phyloP scores from a whole-genome alignment of 2,329 filamentous ascomycete species.

The Fusarium coffeatum region DNA sequence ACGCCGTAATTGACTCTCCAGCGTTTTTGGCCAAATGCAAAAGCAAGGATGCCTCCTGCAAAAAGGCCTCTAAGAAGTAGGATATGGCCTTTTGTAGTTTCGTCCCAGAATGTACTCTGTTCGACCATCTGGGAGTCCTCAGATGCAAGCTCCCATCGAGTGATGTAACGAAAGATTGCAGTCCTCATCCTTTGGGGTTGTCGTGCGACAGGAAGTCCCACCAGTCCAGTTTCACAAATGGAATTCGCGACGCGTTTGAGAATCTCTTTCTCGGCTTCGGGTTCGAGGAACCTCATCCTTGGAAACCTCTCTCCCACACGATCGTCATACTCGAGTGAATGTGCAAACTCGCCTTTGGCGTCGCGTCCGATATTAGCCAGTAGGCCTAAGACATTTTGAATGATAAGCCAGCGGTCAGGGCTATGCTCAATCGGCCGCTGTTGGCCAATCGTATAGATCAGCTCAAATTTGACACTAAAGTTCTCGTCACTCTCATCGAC shows the following conservation, averaged over 20 bases:
- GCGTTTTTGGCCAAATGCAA: conserved; percentile 66
- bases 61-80: conserved; percentile 66
- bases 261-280: conserved; percentile 47
- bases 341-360: conserved; percentile 49
- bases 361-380: conserved; percentile 49
- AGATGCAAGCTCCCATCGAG: conserved; percentile 44
- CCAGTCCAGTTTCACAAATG: conserved; percentile 58
- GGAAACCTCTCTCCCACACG: conserved; percentile 55
- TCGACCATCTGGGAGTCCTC: conserved; percentile 54
- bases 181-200: conserved; percentile 49
- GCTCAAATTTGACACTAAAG: conserved; percentile 69
- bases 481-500: conserved; percentile 75
- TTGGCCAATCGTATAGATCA: conserved; percentile 71
- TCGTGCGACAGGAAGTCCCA: conserved; percentile 56
- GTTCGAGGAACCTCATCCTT: conserved; percentile 59
- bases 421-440: conserved; percentile 63
- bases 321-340: conserved; percentile 57
- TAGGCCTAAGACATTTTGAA: conserved; percentile 64
- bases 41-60: conserved; percentile 64
- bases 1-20: conserved; percentile 75
- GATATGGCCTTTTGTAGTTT: too few relatives aligned
- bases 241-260: conserved; percentile 50
- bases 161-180: conserved; percentile 59
- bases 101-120: conserved; percentile 10
- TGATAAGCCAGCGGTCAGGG: conserved; percentile 66